Percentiles rank a stretch among this genome's conserved stretches.
These are phyloP conservation scores for Aspergillus vadensis DNA, from an alignment of 2,329 filamentous ascomycete species.

Conservation along the genomic window DNA sequence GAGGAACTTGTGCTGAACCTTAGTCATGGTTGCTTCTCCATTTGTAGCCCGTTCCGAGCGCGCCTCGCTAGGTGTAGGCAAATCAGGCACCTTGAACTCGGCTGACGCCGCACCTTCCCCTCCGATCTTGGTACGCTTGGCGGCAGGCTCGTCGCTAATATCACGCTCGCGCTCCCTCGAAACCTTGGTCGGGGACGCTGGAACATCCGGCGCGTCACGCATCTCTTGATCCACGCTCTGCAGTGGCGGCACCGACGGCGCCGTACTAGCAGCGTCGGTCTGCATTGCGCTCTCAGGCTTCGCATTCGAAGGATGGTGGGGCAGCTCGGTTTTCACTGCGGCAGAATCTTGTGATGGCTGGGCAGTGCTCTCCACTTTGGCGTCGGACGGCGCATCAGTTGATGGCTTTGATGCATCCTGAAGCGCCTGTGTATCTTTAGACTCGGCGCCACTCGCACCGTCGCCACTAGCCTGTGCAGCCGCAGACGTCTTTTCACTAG, in stretches of 20 bases:
- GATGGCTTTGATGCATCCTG: constrained; percentile 15
- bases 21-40: constrained; percentile 37
- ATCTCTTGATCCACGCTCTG: constrained; percentile 52
- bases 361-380: constrained; percentile 22
- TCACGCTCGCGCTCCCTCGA: constrained; percentile 80
- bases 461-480: constrained; percentile 5
- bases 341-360: constrained; percentile 25
- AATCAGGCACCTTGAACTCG: constrained; percentile 49
- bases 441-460: not conserved
- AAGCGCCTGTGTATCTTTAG: constrained; percentile 11
- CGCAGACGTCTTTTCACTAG: constrained; percentile 2
- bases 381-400: constrained; percentile 14
- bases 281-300: constrained; percentile 20
- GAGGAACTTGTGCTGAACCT: constrained; percentile 47
- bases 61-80: constrained; percentile 42
- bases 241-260: constrained; percentile 22
- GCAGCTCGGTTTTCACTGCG: constrained; percentile 36
- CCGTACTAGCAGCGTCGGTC: constrained; percentile 22
- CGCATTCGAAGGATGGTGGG: constrained; percentile 34
- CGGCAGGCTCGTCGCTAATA: constrained; percentile 60
- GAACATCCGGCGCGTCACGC: constrained; percentile 58
- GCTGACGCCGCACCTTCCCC: constrained; percentile 48
- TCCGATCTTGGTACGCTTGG: constrained; percentile 80
- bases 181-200: constrained; percentile 58
- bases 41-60: constrained; percentile 18